Percentiles rank a stretch among this genome's conserved stretches.
Evolutionary conservation across 2,329 filamentous ascomycete species (phyloP).

Genomic region (Phyllosticta citribraziliensis): DNA sequence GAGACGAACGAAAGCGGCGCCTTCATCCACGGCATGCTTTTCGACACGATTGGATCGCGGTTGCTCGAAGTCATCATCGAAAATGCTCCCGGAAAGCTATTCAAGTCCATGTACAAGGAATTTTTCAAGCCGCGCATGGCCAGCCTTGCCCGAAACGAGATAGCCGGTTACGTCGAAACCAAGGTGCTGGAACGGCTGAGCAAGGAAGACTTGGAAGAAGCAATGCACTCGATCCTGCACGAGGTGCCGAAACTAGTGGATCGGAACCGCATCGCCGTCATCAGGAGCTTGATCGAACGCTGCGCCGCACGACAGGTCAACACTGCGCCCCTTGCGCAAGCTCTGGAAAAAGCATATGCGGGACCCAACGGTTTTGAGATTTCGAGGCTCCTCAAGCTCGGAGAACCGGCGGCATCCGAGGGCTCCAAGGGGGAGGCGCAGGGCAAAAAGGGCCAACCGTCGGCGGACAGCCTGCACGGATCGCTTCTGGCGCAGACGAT

Average conservation of each 20-base stretch:
- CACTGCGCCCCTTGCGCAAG: conserved; percentile 44
- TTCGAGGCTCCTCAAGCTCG: conserved; percentile 50
- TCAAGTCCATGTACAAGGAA: conserved; percentile 76
- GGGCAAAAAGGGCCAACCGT: conserved; percentile 13
- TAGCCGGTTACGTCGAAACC: conserved; percentile 79
- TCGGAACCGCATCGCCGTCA: conserved; percentile 65
- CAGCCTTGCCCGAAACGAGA: conserved; percentile 76
- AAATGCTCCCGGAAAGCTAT: conserved; percentile 73
- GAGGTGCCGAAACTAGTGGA: conserved; percentile 64
- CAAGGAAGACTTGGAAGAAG: conserved; percentile 72
- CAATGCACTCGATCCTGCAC: conserved; percentile 60
- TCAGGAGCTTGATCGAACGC: conserved; percentile 75
- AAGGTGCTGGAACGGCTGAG: conserved; percentile 72
- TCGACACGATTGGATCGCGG: conserved; percentile 82
- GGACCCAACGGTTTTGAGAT: conserved; percentile 42
- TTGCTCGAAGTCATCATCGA: conserved; percentile 79
- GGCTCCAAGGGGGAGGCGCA: conserved; percentile 19
- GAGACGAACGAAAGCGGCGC: conserved; percentile 64
- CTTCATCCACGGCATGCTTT: conserved; percentile 80
- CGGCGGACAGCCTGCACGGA: conserved; percentile 60
- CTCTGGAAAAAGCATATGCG: conserved; percentile 49
- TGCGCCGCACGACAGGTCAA: conserved; percentile 59
- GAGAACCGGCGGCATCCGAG: conserved; percentile 36
- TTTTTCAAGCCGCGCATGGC: conserved; percentile 73
- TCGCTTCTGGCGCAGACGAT: conserved; percentile 74